Evolutionary conservation across 2,329 filamentous ascomycete genomes (phyloP).

Genomic region (Cladosporium halotolerans): DNA sequence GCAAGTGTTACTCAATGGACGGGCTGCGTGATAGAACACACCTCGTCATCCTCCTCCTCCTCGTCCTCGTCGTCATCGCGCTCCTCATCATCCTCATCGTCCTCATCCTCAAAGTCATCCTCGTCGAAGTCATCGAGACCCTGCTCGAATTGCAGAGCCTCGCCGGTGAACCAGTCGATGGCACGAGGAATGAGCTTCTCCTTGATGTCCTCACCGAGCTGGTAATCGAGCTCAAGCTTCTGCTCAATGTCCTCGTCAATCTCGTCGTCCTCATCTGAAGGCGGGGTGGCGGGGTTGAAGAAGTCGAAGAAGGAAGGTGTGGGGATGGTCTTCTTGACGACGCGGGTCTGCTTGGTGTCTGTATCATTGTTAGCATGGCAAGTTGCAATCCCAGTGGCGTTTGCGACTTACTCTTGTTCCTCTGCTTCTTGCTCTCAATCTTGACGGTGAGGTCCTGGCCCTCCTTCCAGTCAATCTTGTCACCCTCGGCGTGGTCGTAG

Average conservation of each 20-base stretch:
- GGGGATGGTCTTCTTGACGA: slow-evolving; percentile 98
- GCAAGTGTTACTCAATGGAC: slow-evolving; percentile 15
- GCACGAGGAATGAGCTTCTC: slow-evolving; percentile 98
- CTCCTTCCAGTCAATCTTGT: slow-evolving; percentile 95
- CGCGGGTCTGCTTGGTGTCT: slow-evolving; percentile 99
- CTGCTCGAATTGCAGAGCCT: slow-evolving; percentile 95
- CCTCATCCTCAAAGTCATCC: slow-evolving; percentile 80
- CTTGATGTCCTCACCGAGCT: slow-evolving; percentile 98
- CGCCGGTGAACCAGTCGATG: slow-evolving; percentile 98
- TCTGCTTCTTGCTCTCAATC: slow-evolving; percentile 98
- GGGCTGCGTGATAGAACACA: slow-evolving; percentile 19
- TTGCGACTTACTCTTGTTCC: slow-evolving; percentile 77
- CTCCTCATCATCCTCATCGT: slow-evolving; percentile 88
- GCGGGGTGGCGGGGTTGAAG: slow-evolving; percentile 91
- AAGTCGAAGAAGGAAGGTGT: slow-evolving; percentile 98
- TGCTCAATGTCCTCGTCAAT: slow-evolving; percentile 90
- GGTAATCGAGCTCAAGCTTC: slow-evolving; percentile 95
- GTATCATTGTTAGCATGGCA: slow-evolving; percentile 17
- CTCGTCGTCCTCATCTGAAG: slow-evolving; percentile 70
- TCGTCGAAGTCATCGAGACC: slow-evolving; percentile 78
- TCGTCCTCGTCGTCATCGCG: slow-evolving; percentile 75
- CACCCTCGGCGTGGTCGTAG: slow-evolving; percentile 96
- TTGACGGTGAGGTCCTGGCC: slow-evolving; percentile 90
- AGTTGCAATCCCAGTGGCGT: neutral
- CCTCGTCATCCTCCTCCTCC: slow-evolving; percentile 52